Percentiles rank a stretch among this genome's conserved stretches.
These are phyloP conservation scores for Truncatella angustata DNA, from an alignment of 2,329 filamentous ascomycete species.

Conservation along the genomic window DNA sequence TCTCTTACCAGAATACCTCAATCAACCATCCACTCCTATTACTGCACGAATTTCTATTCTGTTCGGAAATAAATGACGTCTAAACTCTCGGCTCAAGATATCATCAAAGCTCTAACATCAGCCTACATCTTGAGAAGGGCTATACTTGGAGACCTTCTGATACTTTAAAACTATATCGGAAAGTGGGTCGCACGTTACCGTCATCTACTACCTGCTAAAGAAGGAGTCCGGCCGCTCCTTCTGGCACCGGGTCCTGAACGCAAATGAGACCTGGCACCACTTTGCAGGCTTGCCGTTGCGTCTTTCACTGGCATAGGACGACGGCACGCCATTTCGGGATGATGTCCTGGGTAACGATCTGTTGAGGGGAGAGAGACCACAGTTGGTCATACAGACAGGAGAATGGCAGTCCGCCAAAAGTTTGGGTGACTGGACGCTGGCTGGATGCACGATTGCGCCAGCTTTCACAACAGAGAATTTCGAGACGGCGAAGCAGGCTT, in stretches of 20 bases:
- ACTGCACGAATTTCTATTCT: too few relatives aligned
- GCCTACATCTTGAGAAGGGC: constrained; percentile 46
- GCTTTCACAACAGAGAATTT: constrained; percentile 25
- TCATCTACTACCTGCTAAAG: constrained; percentile 53
- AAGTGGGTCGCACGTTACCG: constrained; percentile 42
- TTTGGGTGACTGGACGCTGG: constrained; percentile 46
- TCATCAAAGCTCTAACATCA: constrained; percentile 42
- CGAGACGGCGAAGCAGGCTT: constrained; percentile 23
- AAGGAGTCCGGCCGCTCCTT: constrained; percentile 38
- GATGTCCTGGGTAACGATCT: constrained; percentile 39
- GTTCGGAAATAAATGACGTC: too few relatives aligned
- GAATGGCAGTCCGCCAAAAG: constrained; percentile 47
- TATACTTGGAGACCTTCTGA: constrained; percentile 46
- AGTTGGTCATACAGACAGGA: constrained; percentile 37
- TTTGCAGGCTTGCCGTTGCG: constrained; percentile 49
- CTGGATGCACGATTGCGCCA: constrained; percentile 31
- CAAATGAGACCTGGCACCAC: constrained; percentile 51
- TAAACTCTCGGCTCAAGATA: constrained; percentile 37
- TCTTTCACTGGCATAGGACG: constrained; percentile 40
- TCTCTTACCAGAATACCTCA: too few relatives aligned
- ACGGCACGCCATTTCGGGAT: constrained; percentile 36
- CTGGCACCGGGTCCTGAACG: constrained; percentile 49
- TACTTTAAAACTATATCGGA: too few relatives aligned
- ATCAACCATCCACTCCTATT: too few relatives aligned
- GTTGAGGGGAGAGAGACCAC: constrained; percentile 36